phyloP scores from a whole-genome alignment of 257 asterid species.

The Vinca minor region DNA sequence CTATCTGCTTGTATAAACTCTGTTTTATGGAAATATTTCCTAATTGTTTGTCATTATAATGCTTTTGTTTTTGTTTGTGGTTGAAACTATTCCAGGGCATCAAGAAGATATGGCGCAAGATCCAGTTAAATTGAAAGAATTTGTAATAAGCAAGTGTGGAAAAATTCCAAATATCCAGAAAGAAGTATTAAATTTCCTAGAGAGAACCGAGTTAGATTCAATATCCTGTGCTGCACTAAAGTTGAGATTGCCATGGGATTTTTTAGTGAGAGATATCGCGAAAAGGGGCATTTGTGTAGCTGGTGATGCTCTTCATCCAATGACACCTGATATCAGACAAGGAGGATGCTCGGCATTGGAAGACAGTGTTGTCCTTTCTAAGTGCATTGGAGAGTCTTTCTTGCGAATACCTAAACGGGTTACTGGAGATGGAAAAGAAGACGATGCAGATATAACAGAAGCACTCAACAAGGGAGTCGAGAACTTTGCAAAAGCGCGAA shows the following conservation, averaged over 20 bases:
- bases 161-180: slow-evolving; percentile 28
- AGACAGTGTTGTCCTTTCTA: slow-evolving; percentile 53
- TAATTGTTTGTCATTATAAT: background rate
- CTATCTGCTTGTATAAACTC: background rate
- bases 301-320: slow-evolving; percentile 79
- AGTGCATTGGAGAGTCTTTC: slow-evolving; percentile 43
- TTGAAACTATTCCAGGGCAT: background rate
- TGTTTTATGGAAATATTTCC: background rate
- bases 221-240: slow-evolving; percentile 45
- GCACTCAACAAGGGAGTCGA: slow-evolving; percentile 30
- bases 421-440: slow-evolving; percentile 9
- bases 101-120: slow-evolving; percentile 11
- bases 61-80: background rate
- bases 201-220: slow-evolving; percentile 35
- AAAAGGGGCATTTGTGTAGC: slow-evolving; percentile 47
- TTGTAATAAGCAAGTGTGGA: slow-evolving; percentile 35
- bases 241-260: slow-evolving; percentile 53
- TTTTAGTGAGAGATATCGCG: slow-evolving; percentile 36
- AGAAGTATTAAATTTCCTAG: slow-evolving; percentile 28
- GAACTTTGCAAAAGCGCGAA: slow-evolving; percentile 45
- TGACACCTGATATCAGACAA: slow-evolving; percentile 78
- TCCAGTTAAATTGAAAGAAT: slow-evolving; percentile 58
- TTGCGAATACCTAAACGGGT: background rate
- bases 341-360: slow-evolving; percentile 80
- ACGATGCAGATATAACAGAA: slow-evolving; percentile 12